Conservation (phyloP, 352 stramenopile genomes). For the Globisporangium canariense region DNA sequence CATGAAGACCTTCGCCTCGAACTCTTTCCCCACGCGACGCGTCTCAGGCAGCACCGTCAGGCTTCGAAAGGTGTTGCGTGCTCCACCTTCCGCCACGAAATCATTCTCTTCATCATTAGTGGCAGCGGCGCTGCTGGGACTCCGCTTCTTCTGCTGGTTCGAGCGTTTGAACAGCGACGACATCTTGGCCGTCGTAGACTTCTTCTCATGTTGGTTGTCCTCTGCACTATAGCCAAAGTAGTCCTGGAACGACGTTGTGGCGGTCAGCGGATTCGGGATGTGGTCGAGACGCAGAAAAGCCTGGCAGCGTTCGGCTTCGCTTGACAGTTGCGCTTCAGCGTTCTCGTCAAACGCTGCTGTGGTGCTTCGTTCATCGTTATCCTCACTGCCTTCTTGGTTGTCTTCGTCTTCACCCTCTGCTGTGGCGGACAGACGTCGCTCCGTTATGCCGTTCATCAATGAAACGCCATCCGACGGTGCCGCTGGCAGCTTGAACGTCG, state of each 20-base stretch:
- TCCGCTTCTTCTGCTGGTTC: slow-evolving; percentile 24
- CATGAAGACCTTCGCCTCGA: slow-evolving; percentile 81
- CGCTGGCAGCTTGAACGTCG: slow-evolving; percentile 12
- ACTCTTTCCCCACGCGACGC: slow-evolving; percentile 50
- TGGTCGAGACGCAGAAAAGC: slow-evolving; percentile 50
- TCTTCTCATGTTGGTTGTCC: slow-evolving; percentile 3
- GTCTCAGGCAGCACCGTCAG: slow-evolving; percentile 53
- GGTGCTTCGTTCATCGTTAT: not conserved
- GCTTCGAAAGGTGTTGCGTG: slow-evolving; percentile 60
- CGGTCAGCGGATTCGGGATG: slow-evolving; percentile 67
- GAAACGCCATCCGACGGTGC: slow-evolving; percentile 8
- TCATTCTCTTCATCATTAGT: slow-evolving; percentile 7
- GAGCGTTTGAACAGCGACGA: slow-evolving; percentile 49
- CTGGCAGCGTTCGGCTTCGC: slow-evolving; percentile 49
- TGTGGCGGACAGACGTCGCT: not conserved
- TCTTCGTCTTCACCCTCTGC: slow-evolving; percentile 14
- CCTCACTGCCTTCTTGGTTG: not conserved
- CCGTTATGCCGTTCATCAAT: no score
- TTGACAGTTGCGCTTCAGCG: slow-evolving; percentile 15
- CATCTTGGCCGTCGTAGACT: slow-evolving; percentile 30
- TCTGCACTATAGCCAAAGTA: slow-evolving; percentile 39
- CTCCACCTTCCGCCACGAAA: slow-evolving; percentile 10
- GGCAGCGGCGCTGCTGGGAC: slow-evolving; percentile 10
- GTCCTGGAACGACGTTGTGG: slow-evolving; percentile 62
- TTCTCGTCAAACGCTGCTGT: not conserved